Base-by-base conservation (phyloP, 345 rosid species). In the Theobroma cacao region DNA sequence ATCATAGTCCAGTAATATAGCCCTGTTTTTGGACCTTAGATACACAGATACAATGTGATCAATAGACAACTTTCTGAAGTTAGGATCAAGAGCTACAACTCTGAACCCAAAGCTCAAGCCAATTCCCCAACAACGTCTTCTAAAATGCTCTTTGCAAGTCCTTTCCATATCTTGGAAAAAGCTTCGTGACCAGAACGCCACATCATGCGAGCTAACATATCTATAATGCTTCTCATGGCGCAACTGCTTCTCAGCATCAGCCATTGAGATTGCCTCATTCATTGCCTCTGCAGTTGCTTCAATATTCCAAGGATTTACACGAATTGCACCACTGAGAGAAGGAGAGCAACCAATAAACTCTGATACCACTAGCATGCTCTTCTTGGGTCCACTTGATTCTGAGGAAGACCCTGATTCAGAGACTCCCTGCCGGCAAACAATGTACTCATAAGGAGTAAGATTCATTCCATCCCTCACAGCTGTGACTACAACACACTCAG, bases 221-320 rank as follows among this genome's bases (percentile, higher is more conserved):
- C 86, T 88, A 70, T 91, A 95, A 86, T 95, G 99, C 85, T 95
- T 95, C 88, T 95, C 99, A 80, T 95, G 99, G 28, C 99, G 91
- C 87, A 91, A 76, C 56, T 91, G 87, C 82, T 91, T 88, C 83
- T 91, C 95, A 78, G 84, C 65, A 80, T 86, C 89, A 22, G 74
- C 71, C 92, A 87, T 82, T 26, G 93, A 89, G 78, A 91, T 90
- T 3, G 93, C 89, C 83, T 91, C 93, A 55, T 90, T 86, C 93
- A 91, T 87, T 75, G 93, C 95, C 80, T 90, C 95, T 0, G 86
- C 93, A 36, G 93, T 90, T 72, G 95, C 74, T 78, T 90, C 92
- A 30, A 85, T 81, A 75, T 87, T 91, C 95, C 95, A 91, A 0
- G 95, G 95, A 80, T 91, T 91, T 62, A 91, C 85, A 13, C 93